phyloP scores from a whole-genome alignment of 257 asterid species.

The Voacanga thouarsii region DNA sequence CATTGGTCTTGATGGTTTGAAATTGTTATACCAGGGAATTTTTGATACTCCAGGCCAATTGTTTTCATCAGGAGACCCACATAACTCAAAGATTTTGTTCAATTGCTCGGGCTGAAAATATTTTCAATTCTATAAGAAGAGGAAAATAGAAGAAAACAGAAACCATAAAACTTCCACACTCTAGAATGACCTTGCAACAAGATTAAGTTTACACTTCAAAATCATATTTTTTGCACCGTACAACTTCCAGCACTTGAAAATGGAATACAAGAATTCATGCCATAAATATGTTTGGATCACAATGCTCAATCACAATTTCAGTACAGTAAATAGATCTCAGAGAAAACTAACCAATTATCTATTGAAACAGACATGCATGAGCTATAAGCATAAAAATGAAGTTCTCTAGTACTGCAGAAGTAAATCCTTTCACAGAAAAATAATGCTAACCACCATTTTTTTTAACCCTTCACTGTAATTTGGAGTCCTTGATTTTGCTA shows the following conservation, averaged over 20 bases:
- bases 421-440: background rate
- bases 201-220: background rate
- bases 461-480: background rate
- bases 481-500: background rate
- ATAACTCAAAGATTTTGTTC: constrained; percentile 70
- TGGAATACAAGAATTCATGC: background rate
- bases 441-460: background rate
- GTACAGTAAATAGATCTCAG: background rate
- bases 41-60: constrained; percentile 91
- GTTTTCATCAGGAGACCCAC: constrained; percentile 75
- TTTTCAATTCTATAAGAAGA: constrained; percentile 1
- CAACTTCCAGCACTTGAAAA: background rate
- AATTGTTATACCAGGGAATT: constrained; percentile 78
- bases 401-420: background rate
- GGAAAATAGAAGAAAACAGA: constrained; percentile 1
- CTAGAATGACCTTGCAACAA: background rate
- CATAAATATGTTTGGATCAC: background rate
- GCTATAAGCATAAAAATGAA: background rate
- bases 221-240: background rate
- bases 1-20: constrained; percentile 65
- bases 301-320: background rate
- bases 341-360: background rate
- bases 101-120: constrained; percentile 69
- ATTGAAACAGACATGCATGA: background rate
- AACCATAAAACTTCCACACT: background rate